Conservation (phyloP, 2,329 filamentous ascomycete species). For the Tolypocladium paradoxum region DNA sequence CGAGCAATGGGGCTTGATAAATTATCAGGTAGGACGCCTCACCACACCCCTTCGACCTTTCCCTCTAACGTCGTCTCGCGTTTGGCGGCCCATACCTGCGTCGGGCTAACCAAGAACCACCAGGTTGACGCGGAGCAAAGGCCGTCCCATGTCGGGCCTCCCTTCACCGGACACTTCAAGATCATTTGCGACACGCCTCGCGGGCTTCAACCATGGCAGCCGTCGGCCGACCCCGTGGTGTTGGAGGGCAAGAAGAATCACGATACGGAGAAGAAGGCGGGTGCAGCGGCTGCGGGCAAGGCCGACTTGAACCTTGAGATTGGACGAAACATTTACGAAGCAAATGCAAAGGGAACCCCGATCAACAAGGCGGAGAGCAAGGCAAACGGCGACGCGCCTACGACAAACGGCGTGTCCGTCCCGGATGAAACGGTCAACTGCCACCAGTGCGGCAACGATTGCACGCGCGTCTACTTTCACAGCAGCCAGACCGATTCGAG, state of each 20-base stretch:
- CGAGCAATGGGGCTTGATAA: constrained; percentile 97
- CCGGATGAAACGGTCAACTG: constrained; percentile 63
- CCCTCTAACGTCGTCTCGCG: background rate
- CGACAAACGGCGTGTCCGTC: constrained; percentile 52
- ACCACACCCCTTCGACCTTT: background rate
- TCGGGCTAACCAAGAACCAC: background rate
- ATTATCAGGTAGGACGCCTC: constrained; percentile 70
- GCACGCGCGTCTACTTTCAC: constrained; percentile 55
- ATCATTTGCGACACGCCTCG: constrained; percentile 92
- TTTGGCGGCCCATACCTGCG: background rate
- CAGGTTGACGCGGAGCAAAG: constrained; percentile 94
- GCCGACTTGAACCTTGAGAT: constrained; percentile 84
- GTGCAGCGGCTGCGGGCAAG: constrained; percentile 56
- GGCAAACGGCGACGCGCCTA: constrained; percentile 61
- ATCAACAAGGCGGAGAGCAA: constrained; percentile 61
- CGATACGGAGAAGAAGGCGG: constrained; percentile 66
- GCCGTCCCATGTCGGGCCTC: constrained; percentile 89
- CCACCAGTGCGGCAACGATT: constrained; percentile 86
- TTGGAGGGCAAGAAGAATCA: constrained; percentile 48
- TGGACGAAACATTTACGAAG: constrained; percentile 90
- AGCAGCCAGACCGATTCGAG: constrained; percentile 45
- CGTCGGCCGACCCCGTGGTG: constrained; percentile 63
- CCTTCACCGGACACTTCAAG: constrained; percentile 95
- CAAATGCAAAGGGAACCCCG: constrained; percentile 67
- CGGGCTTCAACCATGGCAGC: constrained; percentile 90